A percentile compares a stretch with the other conserved stretches of the same genome.
Evolutionary conservation across 1,139 yeast species (phyloP).

Genomic region (Yamadazyma taylorii): DNA sequence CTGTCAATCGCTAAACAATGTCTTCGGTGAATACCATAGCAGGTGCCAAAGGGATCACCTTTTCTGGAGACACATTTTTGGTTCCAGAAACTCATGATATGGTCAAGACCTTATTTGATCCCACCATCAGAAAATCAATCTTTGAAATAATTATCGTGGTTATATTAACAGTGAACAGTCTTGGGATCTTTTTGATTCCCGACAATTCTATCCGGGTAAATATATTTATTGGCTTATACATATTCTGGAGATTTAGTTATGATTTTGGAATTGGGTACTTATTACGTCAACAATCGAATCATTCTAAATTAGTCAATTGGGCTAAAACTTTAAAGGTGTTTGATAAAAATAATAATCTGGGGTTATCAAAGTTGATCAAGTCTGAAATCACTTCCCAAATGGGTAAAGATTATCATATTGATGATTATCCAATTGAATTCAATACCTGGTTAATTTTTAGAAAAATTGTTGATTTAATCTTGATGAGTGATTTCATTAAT

Average conservation of each 20-base stretch:
- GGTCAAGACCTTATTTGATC: slow-evolving; percentile 82
- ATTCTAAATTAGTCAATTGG: slow-evolving; percentile 56
- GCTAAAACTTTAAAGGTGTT: slow-evolving; percentile 52
- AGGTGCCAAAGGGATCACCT: slow-evolving; percentile 49
- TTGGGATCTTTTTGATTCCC: slow-evolving; percentile 44
- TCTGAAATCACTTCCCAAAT: slow-evolving; percentile 57
- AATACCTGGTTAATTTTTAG: slow-evolving; percentile 84
- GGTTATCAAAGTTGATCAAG: slow-evolving; percentile 45
- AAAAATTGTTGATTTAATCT: slow-evolving; percentile 75
- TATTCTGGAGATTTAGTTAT: slow-evolving; percentile 77
- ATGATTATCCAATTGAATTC: slow-evolving; percentile 66
- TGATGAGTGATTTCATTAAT: slow-evolving; percentile 84
- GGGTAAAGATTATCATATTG: slow-evolving; percentile 51
- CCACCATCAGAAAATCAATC: slow-evolving; percentile 66
- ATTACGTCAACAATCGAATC: slow-evolving; percentile 66
- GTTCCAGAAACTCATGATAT: slow-evolving; percentile 86
- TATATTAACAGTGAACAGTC: slow-evolving; percentile 51
- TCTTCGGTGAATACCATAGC: slow-evolving; percentile 18
- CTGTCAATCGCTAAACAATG: too few relatives aligned
- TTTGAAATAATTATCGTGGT: slow-evolving; percentile 62
- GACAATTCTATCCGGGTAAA: slow-evolving; percentile 37
- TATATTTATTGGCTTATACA: slow-evolving; percentile 53
- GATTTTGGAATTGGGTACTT: slow-evolving; percentile 79
- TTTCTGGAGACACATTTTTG: slow-evolving; percentile 49
- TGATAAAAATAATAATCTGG: slow-evolving; percentile 26